Evolutionary conservation across 2,329 filamentous ascomycete species (phyloP).

Genomic region (Boeremia lycopersici): DNA sequence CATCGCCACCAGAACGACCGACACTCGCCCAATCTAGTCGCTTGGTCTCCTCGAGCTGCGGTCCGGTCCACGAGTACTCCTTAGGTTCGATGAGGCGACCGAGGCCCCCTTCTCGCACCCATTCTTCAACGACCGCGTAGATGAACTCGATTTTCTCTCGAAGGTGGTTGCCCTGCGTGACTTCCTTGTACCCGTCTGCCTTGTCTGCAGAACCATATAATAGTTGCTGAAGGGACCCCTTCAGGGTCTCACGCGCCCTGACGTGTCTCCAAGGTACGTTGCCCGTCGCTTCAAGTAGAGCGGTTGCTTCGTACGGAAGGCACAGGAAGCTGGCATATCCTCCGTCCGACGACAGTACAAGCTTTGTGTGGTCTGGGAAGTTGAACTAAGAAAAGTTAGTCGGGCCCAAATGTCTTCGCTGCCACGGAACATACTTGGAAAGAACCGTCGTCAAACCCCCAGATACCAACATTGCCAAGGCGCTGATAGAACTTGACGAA

Average conservation of each 20-base stretch:
- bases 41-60: constrained; percentile 51
- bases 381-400: constrained; percentile 66
- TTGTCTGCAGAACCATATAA: constrained; percentile 64
- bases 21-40: constrained; percentile 57
- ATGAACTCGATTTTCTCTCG: constrained; percentile 77
- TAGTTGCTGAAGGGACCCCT: constrained; percentile 74
- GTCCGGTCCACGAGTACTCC: constrained; percentile 51
- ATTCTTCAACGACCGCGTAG: constrained; percentile 70
- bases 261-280: constrained; percentile 68
- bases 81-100: constrained; percentile 55
- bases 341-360: constrained; percentile 77
- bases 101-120: constrained; percentile 72
- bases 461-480: constrained; percentile 79
- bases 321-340: constrained; percentile 79
- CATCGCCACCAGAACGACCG: constrained; percentile 55
- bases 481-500: constrained; percentile 83
- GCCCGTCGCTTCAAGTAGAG: constrained; percentile 67
- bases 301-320: constrained; percentile 72
- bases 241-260: constrained; percentile 72
- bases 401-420: neutral
- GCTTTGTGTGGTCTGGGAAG: constrained; percentile 86
- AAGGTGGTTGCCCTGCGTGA: constrained; percentile 71
- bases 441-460: constrained; percentile 80
- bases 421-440: constrained; percentile 64
- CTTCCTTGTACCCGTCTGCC: constrained; percentile 60